Conservation (phyloP, 495 filamentous ascomycete genomes). For the Neurospora sp. region DNA sequence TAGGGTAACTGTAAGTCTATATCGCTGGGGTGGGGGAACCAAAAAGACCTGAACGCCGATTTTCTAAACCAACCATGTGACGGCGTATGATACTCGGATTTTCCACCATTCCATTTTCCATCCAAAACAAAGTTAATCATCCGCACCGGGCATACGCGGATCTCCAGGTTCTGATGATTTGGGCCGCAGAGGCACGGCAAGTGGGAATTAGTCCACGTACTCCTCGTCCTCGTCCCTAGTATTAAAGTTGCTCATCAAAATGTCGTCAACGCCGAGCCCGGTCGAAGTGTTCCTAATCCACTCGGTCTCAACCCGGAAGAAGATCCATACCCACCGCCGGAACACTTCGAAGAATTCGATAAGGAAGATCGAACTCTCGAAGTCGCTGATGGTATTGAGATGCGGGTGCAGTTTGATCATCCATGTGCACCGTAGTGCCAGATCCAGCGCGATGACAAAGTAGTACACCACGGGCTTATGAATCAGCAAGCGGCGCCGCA, state of each 20-base stretch:
- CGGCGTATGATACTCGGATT: neutral
- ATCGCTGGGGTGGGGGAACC: neutral
- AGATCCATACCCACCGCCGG: conserved; percentile 92
- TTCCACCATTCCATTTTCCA: neutral
- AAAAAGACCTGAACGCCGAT: neutral
- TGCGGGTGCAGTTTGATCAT: conserved; percentile 70
- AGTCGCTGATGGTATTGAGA: conserved; percentile 70
- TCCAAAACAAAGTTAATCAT: neutral
- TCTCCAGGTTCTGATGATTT: neutral
- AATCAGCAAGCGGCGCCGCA: conserved; percentile 65
- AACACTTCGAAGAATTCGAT: conserved; percentile 78
- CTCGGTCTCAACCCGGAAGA: conserved; percentile 89
- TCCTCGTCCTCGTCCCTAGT: conserved; percentile 32
- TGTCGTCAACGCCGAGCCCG: conserved; percentile 32
- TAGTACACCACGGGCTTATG: conserved; percentile 65
- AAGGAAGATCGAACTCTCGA: conserved; percentile 76
- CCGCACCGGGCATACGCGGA: neutral
- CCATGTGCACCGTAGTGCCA: conserved; percentile 83
- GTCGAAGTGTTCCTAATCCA: conserved; percentile 47
- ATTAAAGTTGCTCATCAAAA: conserved; percentile 35
- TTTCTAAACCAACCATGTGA: neutral
- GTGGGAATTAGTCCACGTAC: conserved; percentile 2
- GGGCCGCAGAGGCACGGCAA: neutral
- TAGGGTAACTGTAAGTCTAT: neutral
- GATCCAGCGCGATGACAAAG: conserved; percentile 64